Evolutionary conservation across 2,329 filamentous ascomycete species (phyloP).

Genomic region (Huntiella savannae): DNA sequence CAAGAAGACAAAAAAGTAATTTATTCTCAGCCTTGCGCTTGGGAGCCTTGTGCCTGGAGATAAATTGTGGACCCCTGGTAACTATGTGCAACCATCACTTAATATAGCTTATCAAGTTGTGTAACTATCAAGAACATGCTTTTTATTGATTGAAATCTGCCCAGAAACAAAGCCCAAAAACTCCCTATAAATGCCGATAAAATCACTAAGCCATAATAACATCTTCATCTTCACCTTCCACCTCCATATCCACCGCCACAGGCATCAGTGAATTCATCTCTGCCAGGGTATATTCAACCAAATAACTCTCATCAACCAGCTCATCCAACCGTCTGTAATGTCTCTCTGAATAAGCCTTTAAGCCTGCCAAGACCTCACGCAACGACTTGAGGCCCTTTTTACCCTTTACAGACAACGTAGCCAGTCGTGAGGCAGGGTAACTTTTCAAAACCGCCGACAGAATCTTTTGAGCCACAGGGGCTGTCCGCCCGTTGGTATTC

Average conservation of each 20-base stretch:
- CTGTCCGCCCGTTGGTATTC: slow-evolving; percentile 88
- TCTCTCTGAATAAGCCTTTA: slow-evolving; percentile 78
- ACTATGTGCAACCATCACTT: no score
- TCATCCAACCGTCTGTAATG: slow-evolving; percentile 85
- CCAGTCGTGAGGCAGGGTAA: slow-evolving; percentile 62
- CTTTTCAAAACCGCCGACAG: slow-evolving; percentile 61
- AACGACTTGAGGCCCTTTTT: slow-evolving; percentile 43
- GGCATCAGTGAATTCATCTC: slow-evolving; percentile 69
- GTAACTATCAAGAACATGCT: no score
- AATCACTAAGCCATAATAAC: slow-evolving; percentile 20
- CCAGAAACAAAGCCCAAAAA: not conserved
- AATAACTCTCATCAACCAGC: slow-evolving; percentile 78
- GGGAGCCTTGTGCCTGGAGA: not conserved
- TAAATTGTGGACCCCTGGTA: no score
- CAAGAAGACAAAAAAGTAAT: not conserved
- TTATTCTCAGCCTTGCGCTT: slow-evolving; percentile 6
- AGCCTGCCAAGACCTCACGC: slow-evolving; percentile 69
- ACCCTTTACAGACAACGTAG: slow-evolving; percentile 44
- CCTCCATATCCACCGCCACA: slow-evolving; percentile 17
- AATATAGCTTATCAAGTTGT: no score
- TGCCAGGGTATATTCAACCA: slow-evolving; percentile 79
- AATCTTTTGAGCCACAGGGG: slow-evolving; percentile 68
- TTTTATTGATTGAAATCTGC: no score
- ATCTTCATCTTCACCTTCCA: slow-evolving; percentile 21
- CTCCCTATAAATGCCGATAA: not conserved